Evolutionary conservation across 2,329 filamentous ascomycete genomes (phyloP), one percentile per base, ranked within the genome.

Genomic region (Cercospora zeina): DNA sequence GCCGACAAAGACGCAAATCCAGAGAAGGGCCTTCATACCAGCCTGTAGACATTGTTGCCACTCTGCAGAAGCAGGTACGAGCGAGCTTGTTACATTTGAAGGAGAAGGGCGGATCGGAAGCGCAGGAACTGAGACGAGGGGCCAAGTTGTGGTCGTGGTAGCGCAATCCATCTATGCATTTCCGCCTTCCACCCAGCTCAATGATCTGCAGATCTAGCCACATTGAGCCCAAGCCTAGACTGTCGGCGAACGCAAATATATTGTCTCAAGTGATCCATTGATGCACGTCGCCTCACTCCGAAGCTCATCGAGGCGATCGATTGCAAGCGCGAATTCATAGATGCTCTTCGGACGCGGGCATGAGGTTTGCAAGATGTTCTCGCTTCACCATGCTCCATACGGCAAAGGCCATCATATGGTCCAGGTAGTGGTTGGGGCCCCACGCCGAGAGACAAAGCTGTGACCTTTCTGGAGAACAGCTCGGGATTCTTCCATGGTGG

Each of bases 191-290:
- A 39, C 37, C 21, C 36, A 42, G 33, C 21, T 30, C 10, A n/a
- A 47, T 11, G 54, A 57, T 57, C 39, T 33, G 54, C 54, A 16
- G 11, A 57, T 57, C 54, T 57, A 57, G 54, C 24, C 54, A 24
- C 13, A 11, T 19, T 9, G 5, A 31, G 54, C 33, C 14, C 21
- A 57, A 47, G 54, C 37, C 21, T n/a, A 47, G 16, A 6, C 21
- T 37, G 6, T 47, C 54, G 21, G 9, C 14, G 54, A 56, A 56
- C 34, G 54, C 54, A 56, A 56, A 57, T 57, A 57, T 45, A 47
- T 45, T 57, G 54, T 57, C 37, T 57, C 19, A 37, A 19, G 24
- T 57, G 54, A 45, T 33, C 54, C 54, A 57, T 27, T 37, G 54
- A 57, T 27, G 27, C n/a, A 13, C 24, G 19, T 16, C 14, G 33